Percentiles rank a stretch among this genome's conserved stretches.
phyloP scores from a whole-genome alignment of 768 basidiomycete genomes.

The Hygrophorus russula region DNA sequence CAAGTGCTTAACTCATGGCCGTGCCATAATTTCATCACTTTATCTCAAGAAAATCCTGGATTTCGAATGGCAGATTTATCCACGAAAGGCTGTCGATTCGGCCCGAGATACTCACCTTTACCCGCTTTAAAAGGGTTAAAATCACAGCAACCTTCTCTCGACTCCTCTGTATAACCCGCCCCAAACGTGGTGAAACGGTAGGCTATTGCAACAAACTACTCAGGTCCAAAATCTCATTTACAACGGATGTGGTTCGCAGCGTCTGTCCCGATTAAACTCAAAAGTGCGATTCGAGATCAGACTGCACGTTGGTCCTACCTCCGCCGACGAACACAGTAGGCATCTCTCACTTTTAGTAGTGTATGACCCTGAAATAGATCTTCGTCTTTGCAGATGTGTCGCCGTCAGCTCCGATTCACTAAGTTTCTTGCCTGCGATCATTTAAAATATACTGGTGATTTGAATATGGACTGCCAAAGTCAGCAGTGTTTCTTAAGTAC shows the following conservation, averaged over 20 bases:
- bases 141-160: too few species aligned
- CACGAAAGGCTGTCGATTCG: too few species aligned
- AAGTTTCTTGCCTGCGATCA: constrained; percentile 46
- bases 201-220: too few species aligned
- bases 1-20: too few species aligned
- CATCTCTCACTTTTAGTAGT: constrained; percentile 11
- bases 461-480: constrained; percentile 42
- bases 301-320: constrained; percentile 32
- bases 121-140: too few species aligned
- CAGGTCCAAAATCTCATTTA: background rate
- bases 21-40: too few species aligned
- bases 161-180: too few species aligned
- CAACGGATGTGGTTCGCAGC: constrained; percentile 15
- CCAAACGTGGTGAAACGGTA: too few species aligned
- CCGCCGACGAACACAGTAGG: constrained; percentile 37
- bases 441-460: constrained; percentile 30
- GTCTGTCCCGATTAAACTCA: constrained; percentile 22
- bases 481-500: constrained; percentile 33
- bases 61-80: too few species aligned
- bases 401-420: constrained; percentile 43
- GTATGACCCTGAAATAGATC: constrained; percentile 15
- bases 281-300: constrained; percentile 25
- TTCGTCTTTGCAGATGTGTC: constrained; percentile 40
- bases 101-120: too few species aligned
- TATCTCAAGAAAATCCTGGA: too few species aligned